Evolutionary conservation across 2,329 filamentous ascomycete genomes (phyloP).

Genomic region (Macroventuria anomochaeta): DNA sequence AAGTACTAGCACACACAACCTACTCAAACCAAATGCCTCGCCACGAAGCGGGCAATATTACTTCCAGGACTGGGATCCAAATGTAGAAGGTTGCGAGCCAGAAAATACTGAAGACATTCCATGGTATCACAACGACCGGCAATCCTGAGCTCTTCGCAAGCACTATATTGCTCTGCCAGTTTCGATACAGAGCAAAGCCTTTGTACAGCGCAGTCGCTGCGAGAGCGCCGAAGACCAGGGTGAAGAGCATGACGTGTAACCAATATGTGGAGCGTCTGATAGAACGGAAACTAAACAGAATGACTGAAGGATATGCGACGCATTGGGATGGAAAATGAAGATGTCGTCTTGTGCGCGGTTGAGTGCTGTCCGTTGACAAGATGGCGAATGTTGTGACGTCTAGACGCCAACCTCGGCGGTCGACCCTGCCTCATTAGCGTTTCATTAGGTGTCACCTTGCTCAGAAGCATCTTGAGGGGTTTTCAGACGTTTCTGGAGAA

Average conservation of each 20-base stretch:
- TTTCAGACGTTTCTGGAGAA: neutral
- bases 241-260: slow-evolving; percentile 16
- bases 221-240: slow-evolving; percentile 34
- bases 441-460: slow-evolving; percentile 29
- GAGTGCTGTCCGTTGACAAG: slow-evolving; percentile 13
- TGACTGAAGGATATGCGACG: slow-evolving; percentile 3
- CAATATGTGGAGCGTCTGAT: slow-evolving; percentile 5
- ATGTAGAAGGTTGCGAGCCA: slow-evolving; percentile 64
- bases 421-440: slow-evolving; percentile 36
- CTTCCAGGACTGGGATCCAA: slow-evolving; percentile 63
- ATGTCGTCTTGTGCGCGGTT: slow-evolving; percentile 17
- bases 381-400: slow-evolving; percentile 30
- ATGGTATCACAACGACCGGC: slow-evolving; percentile 52
- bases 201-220: slow-evolving; percentile 42
- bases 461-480: neutral
- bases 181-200: slow-evolving; percentile 43
- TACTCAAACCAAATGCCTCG: slow-evolving; percentile 68
- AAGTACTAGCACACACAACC: slow-evolving; percentile 33
- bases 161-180: slow-evolving; percentile 51
- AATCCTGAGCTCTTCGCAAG: slow-evolving; percentile 55
- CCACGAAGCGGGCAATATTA: slow-evolving; percentile 59
- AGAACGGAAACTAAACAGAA: slow-evolving; percentile 4
- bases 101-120: slow-evolving; percentile 57
- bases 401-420: slow-evolving; percentile 19
- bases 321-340: slow-evolving; percentile 8